Percentiles rank a stretch among this genome's conserved stretches.
Conservation (phyloP, 306 rosid genomes). For the Vigna reflexopilosa region DNA sequence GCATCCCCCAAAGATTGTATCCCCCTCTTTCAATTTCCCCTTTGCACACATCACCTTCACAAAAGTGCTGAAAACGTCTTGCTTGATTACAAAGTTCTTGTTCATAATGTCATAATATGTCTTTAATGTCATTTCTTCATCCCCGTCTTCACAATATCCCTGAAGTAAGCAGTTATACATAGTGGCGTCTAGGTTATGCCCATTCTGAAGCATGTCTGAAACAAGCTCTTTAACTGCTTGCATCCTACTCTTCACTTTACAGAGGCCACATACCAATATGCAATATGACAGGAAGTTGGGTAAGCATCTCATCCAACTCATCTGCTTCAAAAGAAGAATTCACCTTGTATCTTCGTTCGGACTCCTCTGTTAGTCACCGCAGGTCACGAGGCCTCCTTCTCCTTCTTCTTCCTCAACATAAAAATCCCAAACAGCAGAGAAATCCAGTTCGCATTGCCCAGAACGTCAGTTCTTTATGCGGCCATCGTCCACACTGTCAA, state of each 20-base stretch:
- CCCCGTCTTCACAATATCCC: conserved; percentile 52
- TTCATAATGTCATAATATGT: conserved; percentile 47
- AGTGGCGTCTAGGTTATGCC: conserved; percentile 49
- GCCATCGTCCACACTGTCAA: no score
- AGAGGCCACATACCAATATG: conserved; percentile 52
- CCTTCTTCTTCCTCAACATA: no score
- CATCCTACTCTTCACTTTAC: conserved; percentile 53
- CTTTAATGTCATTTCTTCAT: conserved; percentile 49
- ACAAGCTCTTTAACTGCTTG: conserved; percentile 55
- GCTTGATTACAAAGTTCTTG: conserved; percentile 43
- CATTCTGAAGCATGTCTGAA: conserved; percentile 51
- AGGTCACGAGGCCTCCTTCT: no score
- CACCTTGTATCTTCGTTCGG: no score
- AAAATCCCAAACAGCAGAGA: no score
- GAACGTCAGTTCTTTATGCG: no score
- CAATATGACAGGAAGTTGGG: conserved; percentile 60
- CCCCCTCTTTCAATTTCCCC: conserved; percentile 49
- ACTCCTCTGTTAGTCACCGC: no score
- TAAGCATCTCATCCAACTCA: conserved; percentile 55
- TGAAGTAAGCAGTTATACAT: conserved; percentile 50
- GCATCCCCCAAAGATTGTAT: conserved; percentile 46
- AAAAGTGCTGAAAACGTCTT: conserved; percentile 50
- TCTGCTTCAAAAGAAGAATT: conserved; percentile 56
- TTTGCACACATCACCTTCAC: conserved; percentile 42
- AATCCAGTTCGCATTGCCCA: no score